These are phyloP conservation scores for Microdochium paspali DNA, from an alignment of 2,329 filamentous ascomycete species.

Conservation along the genomic window DNA sequence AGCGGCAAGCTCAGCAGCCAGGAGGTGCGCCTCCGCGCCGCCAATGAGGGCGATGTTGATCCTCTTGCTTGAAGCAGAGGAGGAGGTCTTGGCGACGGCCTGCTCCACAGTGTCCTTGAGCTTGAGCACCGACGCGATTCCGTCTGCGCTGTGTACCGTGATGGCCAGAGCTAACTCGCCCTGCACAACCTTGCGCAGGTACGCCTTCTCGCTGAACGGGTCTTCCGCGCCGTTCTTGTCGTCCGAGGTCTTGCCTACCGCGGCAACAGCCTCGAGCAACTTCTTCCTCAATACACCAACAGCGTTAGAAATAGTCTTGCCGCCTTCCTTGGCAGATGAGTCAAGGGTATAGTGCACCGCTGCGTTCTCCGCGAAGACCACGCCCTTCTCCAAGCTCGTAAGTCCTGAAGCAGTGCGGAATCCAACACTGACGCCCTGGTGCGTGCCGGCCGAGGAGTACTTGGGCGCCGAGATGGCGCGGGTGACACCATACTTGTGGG, in stretches of 20 bases:
- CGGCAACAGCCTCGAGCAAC: slow-evolving; percentile 37
- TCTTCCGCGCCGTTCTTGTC: slow-evolving; percentile 27
- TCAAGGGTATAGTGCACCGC: slow-evolving; percentile 51
- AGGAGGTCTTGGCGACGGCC: slow-evolving; percentile 9
- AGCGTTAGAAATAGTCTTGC: slow-evolving; percentile 40
- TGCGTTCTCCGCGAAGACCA: slow-evolving; percentile 43
- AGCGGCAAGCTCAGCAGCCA: slow-evolving; percentile 47
- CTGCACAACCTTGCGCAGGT: slow-evolving; percentile 41
- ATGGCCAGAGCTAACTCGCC: slow-evolving; percentile 47
- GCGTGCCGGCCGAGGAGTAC: slow-evolving; percentile 28
- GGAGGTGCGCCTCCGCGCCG: slow-evolving; percentile 51
- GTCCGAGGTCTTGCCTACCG: neutral
- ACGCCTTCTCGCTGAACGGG: slow-evolving; percentile 36
- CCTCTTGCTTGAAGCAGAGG: slow-evolving; percentile 1
- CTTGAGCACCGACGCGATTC: slow-evolving; percentile 48
- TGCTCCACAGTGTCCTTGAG: slow-evolving; percentile 48
- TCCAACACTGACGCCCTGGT: slow-evolving; percentile 49
- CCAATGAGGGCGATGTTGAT: slow-evolving; percentile 43
- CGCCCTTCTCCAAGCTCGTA: slow-evolving; percentile 35
- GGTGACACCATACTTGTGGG: slow-evolving; percentile 47
- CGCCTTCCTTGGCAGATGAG: slow-evolving; percentile 30
- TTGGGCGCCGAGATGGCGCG: slow-evolving; percentile 47
- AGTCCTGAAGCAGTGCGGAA: slow-evolving; percentile 40
- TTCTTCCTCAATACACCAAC: slow-evolving; percentile 42
- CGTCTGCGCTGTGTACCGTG: slow-evolving; percentile 53